Conservation (phyloP, 2,329 filamentous ascomycete species). For the Pseudogymnoascus sp. region DNA sequence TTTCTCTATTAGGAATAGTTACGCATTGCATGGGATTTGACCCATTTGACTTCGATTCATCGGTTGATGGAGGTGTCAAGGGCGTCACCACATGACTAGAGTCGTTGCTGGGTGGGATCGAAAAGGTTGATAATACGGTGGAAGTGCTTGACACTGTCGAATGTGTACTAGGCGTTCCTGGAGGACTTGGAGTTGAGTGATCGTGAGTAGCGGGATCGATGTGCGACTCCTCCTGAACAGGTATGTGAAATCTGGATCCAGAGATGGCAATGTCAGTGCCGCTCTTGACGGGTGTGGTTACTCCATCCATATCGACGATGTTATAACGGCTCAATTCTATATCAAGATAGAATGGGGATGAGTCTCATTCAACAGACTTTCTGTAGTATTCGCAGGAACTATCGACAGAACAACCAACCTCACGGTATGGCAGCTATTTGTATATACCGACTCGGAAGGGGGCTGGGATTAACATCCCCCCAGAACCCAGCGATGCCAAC, state of each 20-base stretch:
- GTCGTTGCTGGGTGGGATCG: background rate
- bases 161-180: background rate
- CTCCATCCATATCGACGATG: background rate
- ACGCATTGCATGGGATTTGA: background rate
- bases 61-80: background rate
- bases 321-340: background rate
- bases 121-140: background rate
- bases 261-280: background rate
- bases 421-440: background rate
- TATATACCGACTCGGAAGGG: background rate
- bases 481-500: background rate
- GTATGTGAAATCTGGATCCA: background rate
- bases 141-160: background rate
- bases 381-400: background rate
- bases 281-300: background rate
- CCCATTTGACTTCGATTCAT: background rate
- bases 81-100: background rate
- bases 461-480: background rate
- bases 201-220: background rate
- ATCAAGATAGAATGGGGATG: background rate
- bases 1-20: background rate
- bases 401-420: background rate
- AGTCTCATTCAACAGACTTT: background rate
- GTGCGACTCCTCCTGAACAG: background rate
- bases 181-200: background rate